A percentile compares a stretch with the other conserved stretches of the same genome.
These are phyloP conservation scores for Lupinus albus DNA, from an alignment of 306 rosid genomes.

Conservation along the genomic window DNA sequence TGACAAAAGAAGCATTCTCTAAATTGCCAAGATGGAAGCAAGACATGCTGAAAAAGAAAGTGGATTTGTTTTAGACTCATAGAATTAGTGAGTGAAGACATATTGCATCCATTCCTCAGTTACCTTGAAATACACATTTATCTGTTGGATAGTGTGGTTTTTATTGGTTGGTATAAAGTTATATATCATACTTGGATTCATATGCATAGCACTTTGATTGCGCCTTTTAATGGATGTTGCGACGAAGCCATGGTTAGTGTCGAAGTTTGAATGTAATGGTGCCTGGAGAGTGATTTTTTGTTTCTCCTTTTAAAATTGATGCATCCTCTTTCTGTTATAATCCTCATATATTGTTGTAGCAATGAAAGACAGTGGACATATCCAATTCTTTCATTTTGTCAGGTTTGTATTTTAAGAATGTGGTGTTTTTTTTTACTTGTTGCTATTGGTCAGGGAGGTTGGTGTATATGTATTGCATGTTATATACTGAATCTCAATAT, in stretches of 20 bases:
- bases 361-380: constrained; percentile 51
- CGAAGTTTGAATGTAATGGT: constrained; percentile 65
- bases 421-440: constrained; percentile 28
- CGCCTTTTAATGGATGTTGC: constrained; percentile 59
- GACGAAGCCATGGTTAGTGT: constrained; percentile 57
- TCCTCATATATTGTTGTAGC: constrained; percentile 57
- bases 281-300: constrained; percentile 72
- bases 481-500: constrained; percentile 54
- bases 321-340: constrained; percentile 57
- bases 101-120: constrained; percentile 51
- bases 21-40: constrained; percentile 97
- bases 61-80: constrained; percentile 70
- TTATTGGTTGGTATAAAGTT: constrained; percentile 44
- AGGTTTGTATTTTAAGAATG: constrained; percentile 52
- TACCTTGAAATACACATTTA: constrained; percentile 49
- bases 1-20: constrained; percentile 77
- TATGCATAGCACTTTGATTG: constrained; percentile 54
- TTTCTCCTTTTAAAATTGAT: constrained; percentile 46
- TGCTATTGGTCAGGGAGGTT: constrained; percentile 51
- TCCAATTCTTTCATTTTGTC: constrained; percentile 71
- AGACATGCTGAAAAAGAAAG: constrained; percentile 92
- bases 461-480: constrained; percentile 73
- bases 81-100: constrained; percentile 39
- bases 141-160: constrained; percentile 61
- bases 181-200: constrained; percentile 53